Evolutionary conservation across 495 filamentous ascomycete genomes (phyloP).

Genomic region (Tuber calosporum): DNA sequence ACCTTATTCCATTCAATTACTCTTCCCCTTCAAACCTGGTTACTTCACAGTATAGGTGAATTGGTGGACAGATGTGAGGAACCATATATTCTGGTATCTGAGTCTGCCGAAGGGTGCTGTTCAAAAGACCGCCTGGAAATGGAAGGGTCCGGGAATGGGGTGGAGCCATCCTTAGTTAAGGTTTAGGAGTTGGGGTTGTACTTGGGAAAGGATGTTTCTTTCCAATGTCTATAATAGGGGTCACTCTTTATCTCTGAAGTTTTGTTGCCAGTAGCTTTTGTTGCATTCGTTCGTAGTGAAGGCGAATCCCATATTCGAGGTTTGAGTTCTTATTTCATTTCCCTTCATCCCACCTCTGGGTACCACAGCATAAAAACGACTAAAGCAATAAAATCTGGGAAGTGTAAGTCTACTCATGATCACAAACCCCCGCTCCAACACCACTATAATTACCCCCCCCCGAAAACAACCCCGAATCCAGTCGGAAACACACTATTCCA

Average conservation of each 20-base stretch:
- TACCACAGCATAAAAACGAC: neutral
- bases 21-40: too few species aligned
- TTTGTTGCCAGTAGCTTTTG: neutral
- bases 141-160: neutral
- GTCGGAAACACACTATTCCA: neutral
- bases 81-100: constrained; percentile 25
- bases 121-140: neutral
- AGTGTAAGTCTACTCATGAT: neutral
- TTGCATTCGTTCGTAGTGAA: neutral
- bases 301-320: neutral
- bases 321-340: neutral
- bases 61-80: constrained; percentile 43
- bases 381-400: neutral
- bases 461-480: neutral
- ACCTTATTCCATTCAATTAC: too few species aligned
- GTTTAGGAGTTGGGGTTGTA: neutral
- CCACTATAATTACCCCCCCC: neutral
- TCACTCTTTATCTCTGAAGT: neutral
- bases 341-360: neutral
- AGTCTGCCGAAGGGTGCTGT: constrained; percentile 14
- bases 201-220: neutral
- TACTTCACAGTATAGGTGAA: too few species aligned
- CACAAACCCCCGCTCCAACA: neutral
- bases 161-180: neutral
- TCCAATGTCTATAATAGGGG: neutral